Evolutionary conservation across 768 basidiomycete species (phyloP), one percentile per base, ranked within the genome.

Genomic region (Phlebiopsis flavidoalba): DNA sequence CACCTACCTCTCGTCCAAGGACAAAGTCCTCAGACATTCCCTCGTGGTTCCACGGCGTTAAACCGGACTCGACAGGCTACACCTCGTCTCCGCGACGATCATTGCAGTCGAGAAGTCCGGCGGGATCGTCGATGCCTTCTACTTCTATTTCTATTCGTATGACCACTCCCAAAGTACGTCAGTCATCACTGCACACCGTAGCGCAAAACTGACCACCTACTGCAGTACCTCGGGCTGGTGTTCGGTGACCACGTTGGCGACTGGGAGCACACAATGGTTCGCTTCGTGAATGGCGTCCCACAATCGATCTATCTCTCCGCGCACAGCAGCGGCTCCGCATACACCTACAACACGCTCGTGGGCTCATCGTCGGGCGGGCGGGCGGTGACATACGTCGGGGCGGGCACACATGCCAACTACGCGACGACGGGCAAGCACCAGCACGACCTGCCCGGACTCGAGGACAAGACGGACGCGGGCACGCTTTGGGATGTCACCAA

Each of bases 231-330:
- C 24, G 69, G 63, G 43, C 55, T 67, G 17, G 60, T 61, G 49
- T 68, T 70, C 36, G 72, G 71, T 17, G 67, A 70, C 54, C 71
- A 72, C 57, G 69, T 74, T 53, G 73, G 73, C 2, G 73, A 74
- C 61, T 73, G 71, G 72, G 72, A 74, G 62, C 72, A 74, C 63
- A 66, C 64, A 35, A 73, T 72, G 71, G 67, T 74, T 17, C 71
- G 73, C 46, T 74, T 74, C 64, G 53, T 65, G 52, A 64, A 73
- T 68, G 70, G 70, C 53, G 53, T 58, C 3, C 73, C 73, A 7
- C 52, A 54, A 19, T 45, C 51, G 31, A 57, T 73, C 33, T 72
- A 72, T 63, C 68, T 73, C 33, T 73, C 72, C 26, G 70, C 67
- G n/a, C 73, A 74, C 65, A 37, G 56, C 35, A 65, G 68, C 33